Evolutionary conservation across 129 eudicot genomes (phyloP), one percentile per base, ranked within the genome.

Genomic region (Apium graveolens): DNA sequence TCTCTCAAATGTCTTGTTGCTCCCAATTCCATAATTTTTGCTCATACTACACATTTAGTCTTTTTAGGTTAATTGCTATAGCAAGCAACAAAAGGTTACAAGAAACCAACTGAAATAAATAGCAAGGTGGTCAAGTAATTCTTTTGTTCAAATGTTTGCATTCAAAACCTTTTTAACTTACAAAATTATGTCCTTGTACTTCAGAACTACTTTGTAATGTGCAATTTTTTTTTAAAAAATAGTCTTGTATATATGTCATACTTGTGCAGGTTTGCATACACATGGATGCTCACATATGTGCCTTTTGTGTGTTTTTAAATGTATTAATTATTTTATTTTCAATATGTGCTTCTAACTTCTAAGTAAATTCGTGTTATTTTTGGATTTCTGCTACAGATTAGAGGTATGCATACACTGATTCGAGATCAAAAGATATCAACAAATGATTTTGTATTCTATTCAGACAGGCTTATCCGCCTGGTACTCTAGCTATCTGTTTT

Each of bases 331-430:
- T 55, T 21, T 21, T 21, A 0, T 53, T 7, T 53, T 55, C 29
- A 21, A 7, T 21, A 3, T 27, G 16, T 27, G 37, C 5, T 29
- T 12, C 5, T 29, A 11, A 41, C n/a, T n/a, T n/a, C n/a, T n/a
- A 41, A 63, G 43, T 16, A 4, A 13, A 17, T 69, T 18, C 5
- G n/a, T 34, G 27, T 14, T 70, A 3, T 10, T 70, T 14, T 70
- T 7, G 41, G 16, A 31, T 32, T 11, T 14, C 68, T 88, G 79
- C 74, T 79, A 78, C 97, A 95, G 99, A 95, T 95, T 77, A 89
- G 99, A 85, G 99, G 99, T 63, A 95, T 95, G 99, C 99, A 95
- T 81, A 95, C 99, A 77, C 86, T 95, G 82, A 91, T 95, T 88
- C 95, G 99, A 66, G 97, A 95, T 81, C 81, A 74, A 82, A 95